Evolutionary conservation across 441 rosid species (phyloP), one percentile per base, ranked within the genome.

Genomic region (Raphanus hybrid): DNA sequence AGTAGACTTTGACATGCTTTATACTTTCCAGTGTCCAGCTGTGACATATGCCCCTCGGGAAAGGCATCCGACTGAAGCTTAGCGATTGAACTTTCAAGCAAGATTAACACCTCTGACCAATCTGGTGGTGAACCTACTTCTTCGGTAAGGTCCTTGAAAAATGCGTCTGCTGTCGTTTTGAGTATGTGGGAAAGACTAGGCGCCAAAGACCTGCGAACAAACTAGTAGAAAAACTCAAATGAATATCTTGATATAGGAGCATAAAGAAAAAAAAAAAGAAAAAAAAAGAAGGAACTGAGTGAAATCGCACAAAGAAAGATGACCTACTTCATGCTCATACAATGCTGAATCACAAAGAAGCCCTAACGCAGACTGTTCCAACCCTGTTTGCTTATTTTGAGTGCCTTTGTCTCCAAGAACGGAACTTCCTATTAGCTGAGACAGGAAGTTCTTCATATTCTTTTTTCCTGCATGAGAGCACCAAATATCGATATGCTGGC

Each of bases 131-230:
- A 74, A 48, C 77, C 75, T 34, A 80, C 50, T 61, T 86, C 86
- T 50, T 23, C 73, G 35, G 84, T 69, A 77, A 86, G 74, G 35
- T 77, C 72, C 55, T 70, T 23, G 81, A 84, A 84, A 67, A 88
- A 39, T 9, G 69, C 32, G 9, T 78, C 79, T 29, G 81, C 82
- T 72, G 83, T 85, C 57, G 81, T 84, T 86, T 87, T 86, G 80
- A 96, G 75, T 64, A 87, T 62, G 66, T 66, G 81, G 70, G 90
- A 90, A 78, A 87, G 84, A 71, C 85, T 86, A 27, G 90, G 83
- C 61, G 94, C 89, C 83, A 96, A 81, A 83, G 87, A 85, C 88
- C 98, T 92, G 92, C 89, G 75, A 76, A 93, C 94, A 89, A 93
- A 88, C 99, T 96, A 87, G 85, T 67, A 73, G 76, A 83, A 76